Conservation (phyloP, 1,284 basidiomycete species). For the Cryptococcus neoformans region DNA sequence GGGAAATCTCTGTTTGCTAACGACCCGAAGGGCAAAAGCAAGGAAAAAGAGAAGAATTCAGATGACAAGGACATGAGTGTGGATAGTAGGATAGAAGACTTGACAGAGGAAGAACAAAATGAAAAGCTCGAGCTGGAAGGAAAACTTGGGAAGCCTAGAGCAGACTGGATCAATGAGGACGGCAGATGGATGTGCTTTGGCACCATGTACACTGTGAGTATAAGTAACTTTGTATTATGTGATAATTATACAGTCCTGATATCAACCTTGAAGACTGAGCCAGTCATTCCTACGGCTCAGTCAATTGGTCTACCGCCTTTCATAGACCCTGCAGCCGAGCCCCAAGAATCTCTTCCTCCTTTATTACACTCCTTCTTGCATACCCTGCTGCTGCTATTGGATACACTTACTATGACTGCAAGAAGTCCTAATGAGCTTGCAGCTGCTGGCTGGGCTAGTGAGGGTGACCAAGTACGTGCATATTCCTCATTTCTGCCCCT, state of each 20-base stretch:
- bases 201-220: conserved; percentile 37
- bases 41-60: not conserved
- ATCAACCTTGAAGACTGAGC: conserved; percentile 20
- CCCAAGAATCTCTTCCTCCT: conserved; percentile 27
- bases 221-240: not conserved
- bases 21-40: conserved; percentile 6
- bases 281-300: conserved; percentile 30
- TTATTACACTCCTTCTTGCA: conserved; percentile 44
- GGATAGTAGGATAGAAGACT: not conserved
- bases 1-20: conserved; percentile 4
- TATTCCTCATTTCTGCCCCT: not conserved
- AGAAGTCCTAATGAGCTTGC: conserved; percentile 37
- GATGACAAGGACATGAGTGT: not conserved
- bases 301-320: conserved; percentile 31
- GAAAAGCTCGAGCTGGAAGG: conserved; percentile 16
- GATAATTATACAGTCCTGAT: not conserved
- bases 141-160: conserved; percentile 25
- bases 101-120: conserved; percentile 13
- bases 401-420: conserved; percentile 36
- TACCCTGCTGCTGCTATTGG: conserved; percentile 38
- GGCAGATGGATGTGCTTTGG: conserved; percentile 23
- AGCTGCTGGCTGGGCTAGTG: conserved; percentile 30
- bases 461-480: conserved; percentile 39
- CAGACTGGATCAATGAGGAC: conserved; percentile 38
- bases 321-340: conserved; percentile 25